phyloP scores from a whole-genome alignment of 257 asterid genomes.

The Agastache rugosa region DNA sequence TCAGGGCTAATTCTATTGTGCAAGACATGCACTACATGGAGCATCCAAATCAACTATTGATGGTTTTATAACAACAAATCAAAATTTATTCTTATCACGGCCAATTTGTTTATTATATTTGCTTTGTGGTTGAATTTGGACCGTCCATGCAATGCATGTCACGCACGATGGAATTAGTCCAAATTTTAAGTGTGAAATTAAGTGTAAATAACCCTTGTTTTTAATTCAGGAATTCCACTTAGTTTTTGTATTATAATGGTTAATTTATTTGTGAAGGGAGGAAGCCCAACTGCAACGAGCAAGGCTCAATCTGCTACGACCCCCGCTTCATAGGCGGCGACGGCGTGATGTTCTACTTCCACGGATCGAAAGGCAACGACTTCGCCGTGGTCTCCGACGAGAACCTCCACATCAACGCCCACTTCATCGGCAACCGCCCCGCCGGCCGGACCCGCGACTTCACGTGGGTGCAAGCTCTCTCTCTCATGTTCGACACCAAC shows the following conservation, averaged over 20 bases:
- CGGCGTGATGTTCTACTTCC: conserved; percentile 89
- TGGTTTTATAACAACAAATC: too few relatives aligned
- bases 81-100: too few relatives aligned
- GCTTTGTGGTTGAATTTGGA: too few relatives aligned
- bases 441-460: conserved; percentile 67
- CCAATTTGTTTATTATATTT: too few relatives aligned
- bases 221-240: too few relatives aligned
- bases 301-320: conserved; percentile 70
- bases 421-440: conserved; percentile 70
- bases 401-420: conserved; percentile 74
- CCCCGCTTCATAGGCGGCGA: conserved; percentile 84
- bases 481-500: conserved; percentile 61
- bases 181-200: too few relatives aligned
- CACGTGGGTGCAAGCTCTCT: conserved; percentile 82
- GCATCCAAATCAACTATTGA: too few relatives aligned
- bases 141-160: too few relatives aligned
- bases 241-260: background rate
- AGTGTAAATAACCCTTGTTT: too few relatives aligned
- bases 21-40: too few relatives aligned
- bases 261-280: conserved; percentile 45
- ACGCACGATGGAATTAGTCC: too few relatives aligned
- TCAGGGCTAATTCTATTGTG: too few relatives aligned
- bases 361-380: conserved; percentile 58
- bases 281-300: conserved; percentile 61
- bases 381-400: conserved; percentile 69